Conservation (phyloP, 139 green algal species). For the Chlorella sp. region DNA sequence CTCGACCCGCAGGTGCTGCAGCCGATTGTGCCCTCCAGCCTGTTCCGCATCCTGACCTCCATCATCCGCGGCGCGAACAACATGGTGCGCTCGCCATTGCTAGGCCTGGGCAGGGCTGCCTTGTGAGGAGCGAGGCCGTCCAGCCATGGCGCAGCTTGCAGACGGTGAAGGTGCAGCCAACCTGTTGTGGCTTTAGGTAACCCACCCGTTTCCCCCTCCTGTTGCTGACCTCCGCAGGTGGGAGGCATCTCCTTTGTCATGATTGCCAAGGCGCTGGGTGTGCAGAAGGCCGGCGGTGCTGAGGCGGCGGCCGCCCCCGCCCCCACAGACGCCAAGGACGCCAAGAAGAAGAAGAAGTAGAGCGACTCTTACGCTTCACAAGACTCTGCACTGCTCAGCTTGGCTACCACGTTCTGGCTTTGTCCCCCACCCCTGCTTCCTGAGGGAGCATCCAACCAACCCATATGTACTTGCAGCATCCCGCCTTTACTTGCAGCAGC, state of each 20-base stretch:
- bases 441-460: no score
- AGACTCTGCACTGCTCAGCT: no score
- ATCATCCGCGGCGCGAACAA: constrained; percentile 91
- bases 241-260: constrained; percentile 93
- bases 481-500: no score
- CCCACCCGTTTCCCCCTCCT: no score
- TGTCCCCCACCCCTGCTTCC: background rate
- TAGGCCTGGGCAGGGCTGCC: no score
- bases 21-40: constrained; percentile 67
- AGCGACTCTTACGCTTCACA: background rate
- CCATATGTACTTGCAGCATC: no score
- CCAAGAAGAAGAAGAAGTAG: constrained; percentile 9
- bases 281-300: constrained; percentile 80
- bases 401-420: no score
- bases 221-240: no score
- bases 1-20: constrained; percentile 66
- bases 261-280: constrained; percentile 86
- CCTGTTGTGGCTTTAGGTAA: no score
- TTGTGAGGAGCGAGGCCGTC: no score
- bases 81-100: constrained; percentile 50
- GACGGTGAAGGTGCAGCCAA: no score
- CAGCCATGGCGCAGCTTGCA: no score
- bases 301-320: background rate
- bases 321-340: background rate
- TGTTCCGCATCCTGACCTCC: constrained; percentile 87